Percentiles rank a stretch among this genome's conserved stretches.
These are phyloP conservation scores for Colletotrichum salicis DNA, from an alignment of 2,329 filamentous ascomycete species.

Conservation along the genomic window DNA sequence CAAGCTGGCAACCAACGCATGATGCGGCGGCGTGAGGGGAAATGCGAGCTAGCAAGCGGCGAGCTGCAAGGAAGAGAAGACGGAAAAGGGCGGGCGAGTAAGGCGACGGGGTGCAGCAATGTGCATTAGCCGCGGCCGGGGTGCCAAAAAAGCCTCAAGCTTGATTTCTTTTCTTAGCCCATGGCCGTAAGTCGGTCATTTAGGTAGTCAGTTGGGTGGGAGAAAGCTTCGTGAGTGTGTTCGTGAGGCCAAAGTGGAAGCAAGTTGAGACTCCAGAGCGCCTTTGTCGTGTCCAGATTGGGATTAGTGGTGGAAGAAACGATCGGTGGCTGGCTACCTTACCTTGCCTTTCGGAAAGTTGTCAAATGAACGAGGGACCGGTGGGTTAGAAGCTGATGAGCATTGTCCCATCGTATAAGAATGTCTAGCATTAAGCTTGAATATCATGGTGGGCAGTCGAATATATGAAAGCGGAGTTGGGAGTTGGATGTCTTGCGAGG, in stretches of 20 bases:
- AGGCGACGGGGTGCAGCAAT: background rate
- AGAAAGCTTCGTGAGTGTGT: background rate
- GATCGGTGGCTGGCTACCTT: background rate
- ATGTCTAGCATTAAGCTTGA: background rate
- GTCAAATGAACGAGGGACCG: background rate
- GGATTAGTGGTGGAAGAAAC: conserved; percentile 3
- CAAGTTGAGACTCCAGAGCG: background rate
- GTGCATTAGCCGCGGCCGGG: conserved; percentile 7
- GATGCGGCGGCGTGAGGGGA: conserved; percentile 19
- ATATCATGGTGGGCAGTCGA: background rate
- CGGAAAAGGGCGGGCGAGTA: background rate
- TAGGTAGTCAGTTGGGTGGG: background rate
- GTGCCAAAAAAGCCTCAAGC: conserved; percentile 19
- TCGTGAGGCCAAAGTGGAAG: no score
- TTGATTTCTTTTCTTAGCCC: conserved; percentile 24
- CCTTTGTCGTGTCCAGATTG: background rate
- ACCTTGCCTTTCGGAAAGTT: background rate
- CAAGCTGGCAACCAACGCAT: background rate
- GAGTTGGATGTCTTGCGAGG: background rate
- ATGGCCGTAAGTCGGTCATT: background rate
- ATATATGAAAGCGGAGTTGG: background rate
- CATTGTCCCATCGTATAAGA: background rate
- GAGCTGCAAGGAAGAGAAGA: conserved; percentile 15
- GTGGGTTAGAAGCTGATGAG: no score
- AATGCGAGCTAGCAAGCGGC: conserved; percentile 14